These are phyloP conservation scores for Coprinopsis marcescibilis DNA, from an alignment of 768 basidiomycete species.

Conservation along the genomic window DNA sequence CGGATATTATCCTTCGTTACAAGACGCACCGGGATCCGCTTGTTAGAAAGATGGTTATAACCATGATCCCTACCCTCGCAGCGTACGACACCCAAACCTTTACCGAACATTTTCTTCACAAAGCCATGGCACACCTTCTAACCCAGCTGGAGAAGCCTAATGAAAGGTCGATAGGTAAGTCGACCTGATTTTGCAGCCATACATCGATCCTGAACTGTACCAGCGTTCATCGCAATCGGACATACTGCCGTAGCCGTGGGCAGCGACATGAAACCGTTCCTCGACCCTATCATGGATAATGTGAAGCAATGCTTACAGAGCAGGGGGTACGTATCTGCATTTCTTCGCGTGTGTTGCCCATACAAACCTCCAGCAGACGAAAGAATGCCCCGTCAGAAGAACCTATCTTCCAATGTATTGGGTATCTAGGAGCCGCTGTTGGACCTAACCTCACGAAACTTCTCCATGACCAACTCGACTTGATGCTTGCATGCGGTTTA, in stretches of 20 bases:
- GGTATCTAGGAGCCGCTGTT: conserved; percentile 92
- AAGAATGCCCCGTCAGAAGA: conserved; percentile 93
- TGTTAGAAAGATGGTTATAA: conserved; percentile 91
- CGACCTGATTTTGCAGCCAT: conserved; percentile 7
- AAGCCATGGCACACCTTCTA: conserved; percentile 88
- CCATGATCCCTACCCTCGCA: conserved; percentile 91
- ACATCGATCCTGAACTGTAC: conserved; percentile 1
- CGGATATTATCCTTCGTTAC: conserved; percentile 87
- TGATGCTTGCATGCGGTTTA: conserved; percentile 93
- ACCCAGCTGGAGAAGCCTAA: conserved; percentile 83
- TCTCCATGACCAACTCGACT: conserved; percentile 91
- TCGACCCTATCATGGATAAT: conserved; percentile 84
- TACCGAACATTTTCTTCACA: conserved; percentile 84
- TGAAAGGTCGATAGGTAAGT: conserved; percentile 81
- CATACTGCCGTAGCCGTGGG: conserved; percentile 89
- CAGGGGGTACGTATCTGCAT: conserved; percentile 56
- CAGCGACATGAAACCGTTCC: conserved; percentile 93
- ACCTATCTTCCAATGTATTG: conserved; percentile 95
- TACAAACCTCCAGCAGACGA: conserved; percentile 36
- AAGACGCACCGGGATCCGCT: conserved; percentile 81
- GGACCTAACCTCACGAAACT: conserved; percentile 94
- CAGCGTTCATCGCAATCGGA: conserved; percentile 94
- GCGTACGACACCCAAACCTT: conserved; percentile 93
- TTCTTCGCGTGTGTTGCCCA: neutral
- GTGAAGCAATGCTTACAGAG: conserved; percentile 86